Base-by-base conservation (phyloP, 495 filamentous ascomycete genomes). In the Lasiosphaeria ovina region DNA sequence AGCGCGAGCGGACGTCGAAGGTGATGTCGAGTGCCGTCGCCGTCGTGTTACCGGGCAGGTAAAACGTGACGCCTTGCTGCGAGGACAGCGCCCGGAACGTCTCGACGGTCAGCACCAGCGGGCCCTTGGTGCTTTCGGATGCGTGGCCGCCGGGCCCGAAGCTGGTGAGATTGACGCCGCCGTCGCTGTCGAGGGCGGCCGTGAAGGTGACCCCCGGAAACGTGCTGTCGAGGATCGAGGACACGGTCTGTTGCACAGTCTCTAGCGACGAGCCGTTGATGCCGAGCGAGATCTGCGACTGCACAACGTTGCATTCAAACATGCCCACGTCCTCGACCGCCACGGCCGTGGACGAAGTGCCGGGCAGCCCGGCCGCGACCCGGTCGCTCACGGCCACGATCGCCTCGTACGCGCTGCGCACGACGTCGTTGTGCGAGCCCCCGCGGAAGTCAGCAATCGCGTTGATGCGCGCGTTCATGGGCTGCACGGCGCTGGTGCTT, bases 301-400 rank as follows among this genome's bases (percentile, higher is more conserved):
- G 54, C 3, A 69, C 67, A 8, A 69, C 71, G 35, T 79, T 74
- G 32, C 65, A 68, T 32, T 69, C 69, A 11, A 79, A 70, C 36
- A 82, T 77, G 11, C 76, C 70, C 11, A 79, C 78, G 16, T 69
- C 75, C 36, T 79, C 81, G 1, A 61, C 62, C 11, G 61, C 49
- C 1, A 62, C 61, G 44, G 61, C 67, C 24, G 61, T 57, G 7
- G 67, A 62, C 17, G 54, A 49, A 5, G 63, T 62, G 3, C 62
- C 66, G 8, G 67, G 67, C 0, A 69, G 45, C 3, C 52, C 54
- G 3, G 42, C 49, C 4, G 66, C 36, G 32, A 14, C 36, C 17
- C 16, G 57, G 45, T 66, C 62, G 12, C 54, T 58, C 42, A 69
- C 54, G n/a, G 59, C 34, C 3, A 62, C 59, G 44, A 69, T 52